Conservation (phyloP, 2,329 filamentous ascomycete species). For the Dactylonectria macrodidyma region DNA sequence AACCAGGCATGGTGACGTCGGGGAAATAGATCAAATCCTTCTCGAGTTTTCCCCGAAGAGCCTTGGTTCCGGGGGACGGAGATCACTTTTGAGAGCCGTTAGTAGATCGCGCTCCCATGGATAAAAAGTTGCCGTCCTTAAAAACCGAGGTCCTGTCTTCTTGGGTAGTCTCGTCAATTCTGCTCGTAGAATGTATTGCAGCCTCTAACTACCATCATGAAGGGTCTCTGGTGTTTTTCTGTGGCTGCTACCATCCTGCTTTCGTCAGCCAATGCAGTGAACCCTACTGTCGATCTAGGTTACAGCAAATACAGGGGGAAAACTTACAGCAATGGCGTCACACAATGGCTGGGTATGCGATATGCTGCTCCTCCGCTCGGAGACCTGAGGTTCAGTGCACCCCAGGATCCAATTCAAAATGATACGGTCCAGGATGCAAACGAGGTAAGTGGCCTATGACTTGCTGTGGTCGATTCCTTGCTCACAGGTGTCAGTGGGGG, state of each 20-base stretch:
- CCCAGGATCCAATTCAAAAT: constrained; percentile 70
- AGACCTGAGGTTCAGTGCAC: constrained; percentile 75
- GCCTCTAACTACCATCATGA: constrained; percentile 14
- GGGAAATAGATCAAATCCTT: background rate
- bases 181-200: background rate
- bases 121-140: background rate
- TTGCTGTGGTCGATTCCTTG: background rate
- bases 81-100: background rate
- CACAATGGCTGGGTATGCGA: constrained; percentile 81
- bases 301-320: constrained; percentile 78
- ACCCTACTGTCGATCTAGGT: constrained; percentile 68
- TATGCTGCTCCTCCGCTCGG: constrained; percentile 81
- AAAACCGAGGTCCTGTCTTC: background rate
- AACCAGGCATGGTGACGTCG: background rate
- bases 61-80: background rate
- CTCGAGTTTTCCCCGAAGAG: background rate
- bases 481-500: constrained; percentile 40
- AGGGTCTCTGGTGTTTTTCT: constrained; percentile 4
- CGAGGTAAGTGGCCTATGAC: constrained; percentile 56
- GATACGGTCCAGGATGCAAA: constrained; percentile 66
- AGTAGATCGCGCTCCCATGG: background rate
- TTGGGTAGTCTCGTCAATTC: background rate
- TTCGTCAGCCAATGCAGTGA: constrained; percentile 27
- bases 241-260: constrained; percentile 25
- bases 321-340: constrained; percentile 69